These are phyloP conservation scores for Babesia ovata DNA, from an alignment of 169 alveolate genomes.

Conservation along the genomic window DNA sequence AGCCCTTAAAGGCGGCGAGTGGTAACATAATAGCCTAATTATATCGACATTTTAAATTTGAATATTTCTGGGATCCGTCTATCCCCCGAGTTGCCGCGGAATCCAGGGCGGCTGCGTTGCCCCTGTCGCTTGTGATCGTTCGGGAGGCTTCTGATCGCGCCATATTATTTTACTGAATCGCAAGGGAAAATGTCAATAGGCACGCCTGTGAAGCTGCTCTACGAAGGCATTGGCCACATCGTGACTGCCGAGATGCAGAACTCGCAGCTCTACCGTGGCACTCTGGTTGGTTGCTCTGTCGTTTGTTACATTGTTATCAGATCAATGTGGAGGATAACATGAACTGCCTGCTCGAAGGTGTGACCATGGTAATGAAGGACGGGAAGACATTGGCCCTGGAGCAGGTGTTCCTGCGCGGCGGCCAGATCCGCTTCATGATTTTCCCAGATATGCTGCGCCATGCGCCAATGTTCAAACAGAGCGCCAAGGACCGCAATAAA, in stretches of 20 bases:
- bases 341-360: constrained; percentile 97
- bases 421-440: constrained; percentile 93
- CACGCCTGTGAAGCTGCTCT: constrained; percentile 95
- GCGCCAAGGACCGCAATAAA: constrained; percentile 61
- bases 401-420: constrained; percentile 92
- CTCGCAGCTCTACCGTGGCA: constrained; percentile 94
- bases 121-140: too few relatives aligned
- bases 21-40: too few relatives aligned
- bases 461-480: constrained; percentile 98
- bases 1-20: too few relatives aligned
- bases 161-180: not conserved
- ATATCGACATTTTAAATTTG: too few relatives aligned
- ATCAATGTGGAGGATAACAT: constrained; percentile 93
- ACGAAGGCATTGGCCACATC: constrained; percentile 98
- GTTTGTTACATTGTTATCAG: constrained; percentile 14
- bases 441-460: constrained; percentile 98
- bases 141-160: too few relatives aligned
- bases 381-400: constrained; percentile 93
- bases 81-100: too few relatives aligned
- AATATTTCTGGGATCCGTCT: too few relatives aligned
- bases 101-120: too few relatives aligned
- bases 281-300: constrained; percentile 86
- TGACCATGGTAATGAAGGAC: constrained; percentile 93
- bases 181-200: constrained; percentile 89
- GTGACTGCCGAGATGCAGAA: constrained; percentile 96